phyloP scores from a whole-genome alignment of 176 grass and related monocot species.

The Oryza punctata region DNA sequence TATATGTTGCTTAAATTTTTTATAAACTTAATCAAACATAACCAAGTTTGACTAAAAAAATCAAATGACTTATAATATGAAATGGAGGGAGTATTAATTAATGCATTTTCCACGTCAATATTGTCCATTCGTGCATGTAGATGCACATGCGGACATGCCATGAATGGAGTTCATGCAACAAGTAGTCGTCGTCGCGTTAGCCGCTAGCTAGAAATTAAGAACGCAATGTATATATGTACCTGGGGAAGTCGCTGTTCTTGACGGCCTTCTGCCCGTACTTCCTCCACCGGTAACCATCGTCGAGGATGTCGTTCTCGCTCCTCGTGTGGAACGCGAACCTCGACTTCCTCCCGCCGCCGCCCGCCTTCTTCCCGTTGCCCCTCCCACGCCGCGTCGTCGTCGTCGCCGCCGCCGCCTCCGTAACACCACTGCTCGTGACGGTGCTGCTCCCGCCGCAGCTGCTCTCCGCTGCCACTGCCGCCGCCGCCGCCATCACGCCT shows the following conservation, averaged over 20 bases:
- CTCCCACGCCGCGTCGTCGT: conserved; percentile 8
- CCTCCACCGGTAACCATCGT: conserved; percentile 93
- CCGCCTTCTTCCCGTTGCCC: conserved; percentile 49
- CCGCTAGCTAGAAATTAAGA: not conserved
- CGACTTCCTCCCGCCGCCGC: conserved; percentile 12
- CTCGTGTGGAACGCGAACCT: conserved; percentile 87
- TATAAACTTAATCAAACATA: too few species aligned
- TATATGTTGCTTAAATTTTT: too few species aligned
- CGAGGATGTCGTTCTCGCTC: conserved; percentile 80
- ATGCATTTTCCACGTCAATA: too few species aligned
- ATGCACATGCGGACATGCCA: too few species aligned
- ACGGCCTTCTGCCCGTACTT: conserved; percentile 98
- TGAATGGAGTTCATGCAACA: too few species aligned
- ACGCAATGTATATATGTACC: conserved; percentile 24
- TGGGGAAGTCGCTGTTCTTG: conserved; percentile 80
- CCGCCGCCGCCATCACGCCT: not conserved
- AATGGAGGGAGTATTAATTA: too few species aligned
- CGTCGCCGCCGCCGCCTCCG: not conserved
- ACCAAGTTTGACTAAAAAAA: too few species aligned
- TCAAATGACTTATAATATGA: too few species aligned
- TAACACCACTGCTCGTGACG: not conserved
- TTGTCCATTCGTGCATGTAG: too few species aligned
- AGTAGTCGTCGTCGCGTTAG: too few species aligned
- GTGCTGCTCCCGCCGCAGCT: not conserved
- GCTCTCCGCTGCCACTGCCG: not conserved